phyloP scores from a whole-genome alignment of 2,329 filamentous ascomycete genomes.

The Harringtonia lauricola region DNA sequence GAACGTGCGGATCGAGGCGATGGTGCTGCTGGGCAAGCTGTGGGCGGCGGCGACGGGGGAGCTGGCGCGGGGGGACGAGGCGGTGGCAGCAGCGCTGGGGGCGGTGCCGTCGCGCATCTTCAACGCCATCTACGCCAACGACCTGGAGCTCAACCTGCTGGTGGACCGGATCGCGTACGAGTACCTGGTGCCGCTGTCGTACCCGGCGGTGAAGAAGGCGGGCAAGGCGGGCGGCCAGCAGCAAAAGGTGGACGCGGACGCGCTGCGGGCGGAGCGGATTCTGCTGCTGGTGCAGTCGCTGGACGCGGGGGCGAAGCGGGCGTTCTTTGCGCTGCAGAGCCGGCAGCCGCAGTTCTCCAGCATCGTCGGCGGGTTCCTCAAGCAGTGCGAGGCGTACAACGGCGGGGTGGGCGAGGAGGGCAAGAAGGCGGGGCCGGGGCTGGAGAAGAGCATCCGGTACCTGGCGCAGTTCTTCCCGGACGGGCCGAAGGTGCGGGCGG shows the following conservation, averaged over 20 bases:
- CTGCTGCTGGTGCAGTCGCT: constrained; percentile 71
- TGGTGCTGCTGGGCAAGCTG: constrained; percentile 71
- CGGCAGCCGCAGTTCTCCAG: constrained; percentile 66
- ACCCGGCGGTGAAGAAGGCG: constrained; percentile 56
- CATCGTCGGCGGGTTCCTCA: constrained; percentile 65
- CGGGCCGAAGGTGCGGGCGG: constrained; percentile 54
- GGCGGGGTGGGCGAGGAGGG: constrained; percentile 71
- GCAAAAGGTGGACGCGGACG: constrained; percentile 59
- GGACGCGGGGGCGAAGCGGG: constrained; percentile 66
- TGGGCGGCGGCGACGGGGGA: constrained; percentile 93
- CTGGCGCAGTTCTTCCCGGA: constrained; percentile 71
- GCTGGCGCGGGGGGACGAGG: constrained; percentile 71
- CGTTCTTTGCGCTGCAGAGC: constrained; percentile 77
- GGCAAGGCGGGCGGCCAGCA: constrained; percentile 39
- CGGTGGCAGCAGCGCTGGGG: constrained; percentile 61
- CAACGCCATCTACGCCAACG: constrained; percentile 82
- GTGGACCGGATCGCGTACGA: constrained; percentile 82
- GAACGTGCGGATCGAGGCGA: constrained; percentile 73
- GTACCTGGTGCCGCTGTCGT: constrained; percentile 78
- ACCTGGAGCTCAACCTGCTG: constrained; percentile 71
- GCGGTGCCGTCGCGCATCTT: constrained; percentile 78
- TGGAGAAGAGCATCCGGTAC: constrained; percentile 63
- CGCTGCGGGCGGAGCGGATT: constrained; percentile 73
- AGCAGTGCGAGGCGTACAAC: constrained; percentile 81
- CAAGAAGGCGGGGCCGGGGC: constrained; percentile 56